Percentiles rank a stretch among this genome's conserved stretches.
Evolutionary conservation across 805 yeast genomes (phyloP).

Genomic region (Candida berthetii): DNA sequence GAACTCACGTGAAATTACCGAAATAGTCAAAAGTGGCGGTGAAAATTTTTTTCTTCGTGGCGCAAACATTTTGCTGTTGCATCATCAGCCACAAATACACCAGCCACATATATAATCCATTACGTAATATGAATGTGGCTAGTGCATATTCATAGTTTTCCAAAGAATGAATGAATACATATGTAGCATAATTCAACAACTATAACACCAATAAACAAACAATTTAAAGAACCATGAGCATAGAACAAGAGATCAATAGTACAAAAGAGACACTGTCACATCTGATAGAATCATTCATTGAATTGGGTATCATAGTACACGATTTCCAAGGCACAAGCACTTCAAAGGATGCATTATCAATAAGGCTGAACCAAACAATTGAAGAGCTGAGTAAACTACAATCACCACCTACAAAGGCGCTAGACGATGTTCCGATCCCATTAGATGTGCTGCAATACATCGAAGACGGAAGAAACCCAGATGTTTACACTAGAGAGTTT

Average conservation of each 20-base stretch:
- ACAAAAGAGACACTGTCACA: constrained; percentile 34
- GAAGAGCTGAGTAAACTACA: constrained; percentile 29
- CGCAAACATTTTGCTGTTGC: neutral
- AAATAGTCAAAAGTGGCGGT: neutral
- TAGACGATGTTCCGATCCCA: constrained; percentile 51
- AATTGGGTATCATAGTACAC: constrained; percentile 86
- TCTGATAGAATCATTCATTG: constrained; percentile 75
- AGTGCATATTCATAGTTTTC: too few species aligned
- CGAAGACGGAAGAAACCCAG: constrained; percentile 96
- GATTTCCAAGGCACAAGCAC: constrained; percentile 89
- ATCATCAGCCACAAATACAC: neutral
- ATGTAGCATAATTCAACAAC: too few species aligned
- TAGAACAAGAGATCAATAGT: constrained; percentile 21
- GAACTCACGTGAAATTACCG: neutral
- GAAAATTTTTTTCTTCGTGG: neutral
- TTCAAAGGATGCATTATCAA: constrained; percentile 50
- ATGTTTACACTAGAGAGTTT: constrained; percentile 93
- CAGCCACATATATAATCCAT: neutral
- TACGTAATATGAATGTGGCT: too few species aligned
- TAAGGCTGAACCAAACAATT: constrained; percentile 33
- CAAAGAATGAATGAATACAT: too few species aligned
- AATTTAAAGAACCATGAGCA: neutral
- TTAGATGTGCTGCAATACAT: constrained; percentile 85
- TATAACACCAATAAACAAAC: too few species aligned
- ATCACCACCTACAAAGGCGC: constrained; percentile 22